Base-by-base conservation (phyloP, 2,329 filamentous ascomycete genomes). In the Colletotrichum euphorbiae region DNA sequence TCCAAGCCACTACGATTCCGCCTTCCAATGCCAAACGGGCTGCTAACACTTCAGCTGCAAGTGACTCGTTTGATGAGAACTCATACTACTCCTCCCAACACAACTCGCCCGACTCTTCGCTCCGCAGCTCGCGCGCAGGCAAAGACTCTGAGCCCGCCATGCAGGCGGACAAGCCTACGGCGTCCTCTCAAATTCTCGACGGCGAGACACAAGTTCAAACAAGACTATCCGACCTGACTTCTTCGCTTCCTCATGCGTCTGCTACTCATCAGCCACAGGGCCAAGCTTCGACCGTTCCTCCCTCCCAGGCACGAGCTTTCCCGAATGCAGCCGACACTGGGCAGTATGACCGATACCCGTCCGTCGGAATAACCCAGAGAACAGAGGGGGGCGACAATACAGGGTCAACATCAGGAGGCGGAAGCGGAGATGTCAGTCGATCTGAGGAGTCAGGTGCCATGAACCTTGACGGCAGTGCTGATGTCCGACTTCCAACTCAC, bases 11-110 rank as follows among this genome's bases (percentile, higher is more conserved):
- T 74, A 85, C 87, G 75, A 82, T 85, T 71, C 80, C 87, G 74
- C 80, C 84, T 77, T 83, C 84, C 84, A 87, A 88, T 81, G 83
- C 84, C 73, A 84, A 80, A 73, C 74, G 80, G 67, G 80, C 77
- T 80, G 80, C 66, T 69, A 85, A 90, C 79, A 84, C 84, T 75
- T 89, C 89, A 78, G 85, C 81, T 72, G 81, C 87, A 76, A 92
- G 86, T 85, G 93, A 95, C 79, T 96, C 93, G 40, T 93, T 94
- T 81, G 94, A 98, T 80, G 91, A 97, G 78, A 94, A 97, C 76
- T 96, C 94, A 45, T 97, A 97, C 80, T 98, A 98, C 84, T 98
- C 95, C 72, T 98, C 94, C 81, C 93, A 91, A 82, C 91, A 94
- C 83, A 92, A 94, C 78, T 97, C 94, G 71, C 87, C 88, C 69